These are phyloP conservation scores for Umbelopsis sp. DNA, from an alignment of 192 early-diverging fungal genomes.

Conservation along the genomic window DNA sequence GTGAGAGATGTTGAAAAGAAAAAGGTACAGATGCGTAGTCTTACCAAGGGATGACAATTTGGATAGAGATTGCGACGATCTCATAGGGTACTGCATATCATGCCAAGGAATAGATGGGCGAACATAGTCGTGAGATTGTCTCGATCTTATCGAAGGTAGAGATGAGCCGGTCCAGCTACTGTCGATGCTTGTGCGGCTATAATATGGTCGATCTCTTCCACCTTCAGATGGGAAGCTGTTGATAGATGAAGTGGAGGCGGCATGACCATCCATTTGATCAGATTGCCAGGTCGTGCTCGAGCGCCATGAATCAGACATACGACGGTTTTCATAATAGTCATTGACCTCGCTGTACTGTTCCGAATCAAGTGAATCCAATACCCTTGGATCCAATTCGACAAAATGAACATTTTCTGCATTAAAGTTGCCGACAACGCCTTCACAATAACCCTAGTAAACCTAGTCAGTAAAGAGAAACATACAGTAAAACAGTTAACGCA, in stretches of 20 bases:
- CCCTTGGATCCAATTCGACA: conserved; percentile 45
- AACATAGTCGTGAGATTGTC: not conserved
- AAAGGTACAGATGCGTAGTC: not conserved
- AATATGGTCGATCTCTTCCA: not conserved
- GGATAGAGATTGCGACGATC: not conserved
- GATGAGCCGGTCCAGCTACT: conserved; percentile 13
- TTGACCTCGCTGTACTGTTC: conserved; percentile 4
- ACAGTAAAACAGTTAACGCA: not conserved
- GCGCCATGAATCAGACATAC: conserved; percentile 2
- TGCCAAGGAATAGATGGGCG: not conserved
- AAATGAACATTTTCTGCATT: conserved; percentile 54
- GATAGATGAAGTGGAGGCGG: not conserved
- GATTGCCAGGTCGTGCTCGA: conserved; percentile 7
- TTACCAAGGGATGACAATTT: not conserved
- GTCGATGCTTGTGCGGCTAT: conserved; percentile 12
- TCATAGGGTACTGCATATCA: conserved; percentile 7
- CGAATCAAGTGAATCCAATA: conserved; percentile 39
- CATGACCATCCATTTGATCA: not conserved
- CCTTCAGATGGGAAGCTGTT: not conserved
- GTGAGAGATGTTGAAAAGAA: not conserved
- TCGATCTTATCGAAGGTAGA: not conserved
- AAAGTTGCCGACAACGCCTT: conserved; percentile 57
- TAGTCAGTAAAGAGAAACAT: not conserved
- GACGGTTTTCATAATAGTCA: conserved; percentile 6
- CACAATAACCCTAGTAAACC: conserved; percentile 55